Percentiles rank a stretch among this genome's conserved stretches.
phyloP scores from a whole-genome alignment of 2,329 filamentous ascomycete genomes.

The Aspergillus sojae region DNA sequence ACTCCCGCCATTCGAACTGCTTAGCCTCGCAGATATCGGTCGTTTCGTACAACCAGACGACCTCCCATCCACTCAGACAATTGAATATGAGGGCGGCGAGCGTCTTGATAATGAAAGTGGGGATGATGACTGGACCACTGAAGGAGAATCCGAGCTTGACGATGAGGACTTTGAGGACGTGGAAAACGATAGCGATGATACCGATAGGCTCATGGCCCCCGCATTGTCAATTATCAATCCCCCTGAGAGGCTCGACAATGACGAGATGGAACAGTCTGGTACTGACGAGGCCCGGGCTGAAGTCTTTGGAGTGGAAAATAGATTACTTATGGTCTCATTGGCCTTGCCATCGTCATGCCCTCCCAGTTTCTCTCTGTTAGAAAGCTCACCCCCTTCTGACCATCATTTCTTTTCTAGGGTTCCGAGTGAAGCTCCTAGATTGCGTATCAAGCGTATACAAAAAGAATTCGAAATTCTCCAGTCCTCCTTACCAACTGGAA shows the following conservation, averaged over 20 bases:
- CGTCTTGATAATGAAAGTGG: conserved; percentile 46
- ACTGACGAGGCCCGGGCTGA: background rate
- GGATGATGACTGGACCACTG: conserved; percentile 45
- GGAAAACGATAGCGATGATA: background rate
- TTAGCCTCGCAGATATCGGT: background rate
- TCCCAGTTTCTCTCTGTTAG: conserved; percentile 42
- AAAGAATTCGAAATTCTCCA: conserved; percentile 63
- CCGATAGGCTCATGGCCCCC: background rate
- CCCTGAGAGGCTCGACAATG: conserved; percentile 12
- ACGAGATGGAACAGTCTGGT: conserved; percentile 6
- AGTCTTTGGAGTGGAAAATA: background rate
- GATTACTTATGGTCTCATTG: conserved; percentile 4
- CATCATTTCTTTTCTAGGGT: conserved; percentile 43
- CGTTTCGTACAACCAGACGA: conserved; percentile 2
- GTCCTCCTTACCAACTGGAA: conserved; percentile 55
- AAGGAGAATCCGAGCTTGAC: conserved; percentile 35
- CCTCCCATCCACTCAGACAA: conserved; percentile 27
- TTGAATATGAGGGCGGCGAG: conserved; percentile 35
- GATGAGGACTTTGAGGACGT: conserved; percentile 1
- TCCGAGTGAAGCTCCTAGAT: conserved; percentile 26
- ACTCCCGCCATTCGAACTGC: background rate
- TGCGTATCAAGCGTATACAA: conserved; percentile 51
- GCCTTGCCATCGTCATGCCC: conserved; percentile 23
- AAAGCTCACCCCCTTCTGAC: conserved; percentile 45
- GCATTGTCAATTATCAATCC: conserved; percentile 13